Conservation (phyloP, 2,329 filamentous ascomycete species). For the Fusarium concolor region DNA sequence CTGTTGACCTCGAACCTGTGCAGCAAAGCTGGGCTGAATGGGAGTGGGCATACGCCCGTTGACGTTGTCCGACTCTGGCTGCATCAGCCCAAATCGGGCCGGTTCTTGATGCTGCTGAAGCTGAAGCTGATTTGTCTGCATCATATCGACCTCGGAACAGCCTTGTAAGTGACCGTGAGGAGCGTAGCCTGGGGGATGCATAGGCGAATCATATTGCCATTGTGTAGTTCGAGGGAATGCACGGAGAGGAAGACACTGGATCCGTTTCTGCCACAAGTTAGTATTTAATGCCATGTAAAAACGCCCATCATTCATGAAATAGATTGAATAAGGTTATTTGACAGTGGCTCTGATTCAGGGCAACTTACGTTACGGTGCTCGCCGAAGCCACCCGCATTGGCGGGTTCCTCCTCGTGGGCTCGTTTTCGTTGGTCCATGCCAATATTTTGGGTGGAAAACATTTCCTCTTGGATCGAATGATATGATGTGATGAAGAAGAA, state of each 20-base stretch:
- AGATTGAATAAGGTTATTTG: too few species aligned
- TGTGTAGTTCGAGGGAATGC: constrained; percentile 54
- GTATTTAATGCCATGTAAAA: constrained; percentile 6
- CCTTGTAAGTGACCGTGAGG: constrained; percentile 52
- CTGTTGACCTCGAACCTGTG: constrained; percentile 65
- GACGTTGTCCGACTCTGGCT: constrained; percentile 41
- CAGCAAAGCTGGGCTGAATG: constrained; percentile 68
- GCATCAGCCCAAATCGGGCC: constrained; percentile 21
- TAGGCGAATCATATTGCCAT: constrained; percentile 48
- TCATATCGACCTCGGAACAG: constrained; percentile 65
- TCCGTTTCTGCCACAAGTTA: constrained; percentile 60
- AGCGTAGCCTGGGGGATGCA: constrained; percentile 56
- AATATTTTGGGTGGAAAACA: constrained; percentile 52
- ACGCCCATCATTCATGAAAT: too few species aligned
- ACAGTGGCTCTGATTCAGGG: background rate
- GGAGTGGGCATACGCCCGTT: constrained; percentile 68
- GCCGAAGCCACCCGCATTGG: constrained; percentile 54
- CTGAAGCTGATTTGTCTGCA: constrained; percentile 51
- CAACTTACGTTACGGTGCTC: constrained; percentile 63
- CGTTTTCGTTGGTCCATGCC: constrained; percentile 58
- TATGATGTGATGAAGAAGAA: constrained; percentile 7
- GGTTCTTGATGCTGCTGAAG: constrained; percentile 19
- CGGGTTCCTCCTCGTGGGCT: constrained; percentile 58
- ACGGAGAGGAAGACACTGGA: constrained; percentile 64
- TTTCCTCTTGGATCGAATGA: constrained; percentile 39